Percentiles rank a stretch among this genome's conserved stretches.
Evolutionary conservation across 2,329 filamentous ascomycete genomes (phyloP).

Genomic region (Dichotomopilus funicola): DNA sequence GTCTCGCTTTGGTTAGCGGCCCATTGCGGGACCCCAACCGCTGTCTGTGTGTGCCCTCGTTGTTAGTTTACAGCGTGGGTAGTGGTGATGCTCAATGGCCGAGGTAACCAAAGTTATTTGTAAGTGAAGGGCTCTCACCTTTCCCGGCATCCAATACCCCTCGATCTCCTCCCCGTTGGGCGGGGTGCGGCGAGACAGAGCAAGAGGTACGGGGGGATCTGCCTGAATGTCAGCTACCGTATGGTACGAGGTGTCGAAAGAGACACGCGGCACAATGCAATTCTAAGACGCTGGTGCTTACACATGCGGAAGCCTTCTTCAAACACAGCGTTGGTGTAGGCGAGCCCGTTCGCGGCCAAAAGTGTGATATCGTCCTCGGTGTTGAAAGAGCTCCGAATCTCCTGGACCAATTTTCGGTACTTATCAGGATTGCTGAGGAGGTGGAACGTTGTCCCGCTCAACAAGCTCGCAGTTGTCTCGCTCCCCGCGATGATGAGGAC

Average conservation of each 20-base stretch:
- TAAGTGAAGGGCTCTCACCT: constrained; percentile 8
- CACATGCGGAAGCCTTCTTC: constrained; percentile 36
- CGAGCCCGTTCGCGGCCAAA: constrained; percentile 23
- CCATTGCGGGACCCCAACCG: constrained; percentile 29
- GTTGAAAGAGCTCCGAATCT: constrained; percentile 33
- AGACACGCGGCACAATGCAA: not conserved
- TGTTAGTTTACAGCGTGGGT: constrained; percentile 5
- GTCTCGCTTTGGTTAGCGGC: constrained; percentile 27
- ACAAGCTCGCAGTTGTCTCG: constrained; percentile 23
- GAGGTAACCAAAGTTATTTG: not conserved
- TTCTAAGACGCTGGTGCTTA: not conserved
- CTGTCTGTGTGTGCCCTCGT: constrained; percentile 21
- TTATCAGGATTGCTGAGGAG: constrained; percentile 27
- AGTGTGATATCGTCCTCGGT: constrained; percentile 34
- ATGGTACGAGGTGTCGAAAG: not conserved
- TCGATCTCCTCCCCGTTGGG: constrained; percentile 16
- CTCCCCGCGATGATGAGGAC: constrained; percentile 20
- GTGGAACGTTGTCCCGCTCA: constrained; percentile 25
- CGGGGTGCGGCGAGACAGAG: constrained; percentile 12
- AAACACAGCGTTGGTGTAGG: constrained; percentile 34
- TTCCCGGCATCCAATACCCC: constrained; percentile 15
- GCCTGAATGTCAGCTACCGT: no score
- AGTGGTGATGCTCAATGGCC: not conserved
- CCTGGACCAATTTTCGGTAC: constrained; percentile 30
- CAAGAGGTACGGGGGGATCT: constrained; percentile 7